Evolutionary conservation across 257 asterid species (phyloP).

Genomic region (Capsicum chinense): DNA sequence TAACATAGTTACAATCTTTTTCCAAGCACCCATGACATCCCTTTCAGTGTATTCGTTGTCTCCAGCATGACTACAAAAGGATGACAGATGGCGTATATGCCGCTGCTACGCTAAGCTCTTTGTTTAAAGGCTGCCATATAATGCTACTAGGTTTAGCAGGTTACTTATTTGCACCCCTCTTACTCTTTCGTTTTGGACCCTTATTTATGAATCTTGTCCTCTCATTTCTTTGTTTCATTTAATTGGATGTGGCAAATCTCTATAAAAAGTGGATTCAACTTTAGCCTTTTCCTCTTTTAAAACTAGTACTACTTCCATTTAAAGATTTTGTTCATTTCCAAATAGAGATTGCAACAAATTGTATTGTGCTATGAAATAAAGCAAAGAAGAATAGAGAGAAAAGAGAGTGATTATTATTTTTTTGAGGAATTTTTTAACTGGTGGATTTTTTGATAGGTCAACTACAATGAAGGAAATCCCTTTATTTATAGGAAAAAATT

Average conservation of each 20-base stretch:
- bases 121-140: constrained; percentile 14
- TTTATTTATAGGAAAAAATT: no score
- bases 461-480: no score
- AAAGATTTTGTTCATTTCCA: neutral
- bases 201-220: neutral
- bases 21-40: neutral
- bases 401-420: no score
- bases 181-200: neutral
- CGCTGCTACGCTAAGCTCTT: constrained; percentile 27
- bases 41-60: neutral
- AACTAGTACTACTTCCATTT: neutral
- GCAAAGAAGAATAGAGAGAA: no score
- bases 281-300: neutral
- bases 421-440: no score
- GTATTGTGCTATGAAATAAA: no score
- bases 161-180: neutral
- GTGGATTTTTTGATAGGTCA: no score
- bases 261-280: neutral
- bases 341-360: no score
- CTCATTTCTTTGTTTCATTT: neutral
- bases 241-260: constrained; percentile 12
- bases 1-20: neutral
- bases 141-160: neutral
- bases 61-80: neutral
- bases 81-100: constrained; percentile 39